Evolutionary conservation across 176 grass and related monocot species (phyloP).

Genomic region (Saccharum spontaneum): DNA sequence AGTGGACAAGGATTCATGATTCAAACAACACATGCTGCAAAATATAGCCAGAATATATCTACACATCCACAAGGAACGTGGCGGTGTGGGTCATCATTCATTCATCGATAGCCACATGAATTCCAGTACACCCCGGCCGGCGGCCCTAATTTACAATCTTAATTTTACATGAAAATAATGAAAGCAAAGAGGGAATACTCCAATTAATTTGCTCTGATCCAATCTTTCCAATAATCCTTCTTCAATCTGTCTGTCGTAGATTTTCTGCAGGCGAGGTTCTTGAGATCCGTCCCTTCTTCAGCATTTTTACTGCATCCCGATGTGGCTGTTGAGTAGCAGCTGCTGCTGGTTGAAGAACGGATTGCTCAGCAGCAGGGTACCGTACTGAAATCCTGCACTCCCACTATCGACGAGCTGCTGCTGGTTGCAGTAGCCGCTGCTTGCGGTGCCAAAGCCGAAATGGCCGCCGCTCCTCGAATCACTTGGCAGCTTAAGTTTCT

Average conservation of each 20-base stretch:
- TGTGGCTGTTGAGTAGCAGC: background rate
- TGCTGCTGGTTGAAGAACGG: conserved; percentile 18
- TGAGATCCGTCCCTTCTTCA: background rate
- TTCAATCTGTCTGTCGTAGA: background rate
- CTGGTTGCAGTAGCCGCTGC: conserved; percentile 18
- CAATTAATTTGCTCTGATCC: background rate
- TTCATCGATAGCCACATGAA: background rate
- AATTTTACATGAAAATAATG: background rate
- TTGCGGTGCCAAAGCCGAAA: background rate
- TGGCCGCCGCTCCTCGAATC: conserved; percentile 3
- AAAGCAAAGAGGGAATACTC: background rate
- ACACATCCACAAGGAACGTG: background rate
- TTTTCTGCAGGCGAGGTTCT: background rate
- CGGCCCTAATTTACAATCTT: conserved; percentile 2
- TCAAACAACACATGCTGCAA: background rate
- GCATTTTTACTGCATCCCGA: background rate
- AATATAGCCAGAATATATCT: background rate
- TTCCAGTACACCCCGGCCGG: background rate
- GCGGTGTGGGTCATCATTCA: background rate
- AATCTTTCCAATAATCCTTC: background rate
- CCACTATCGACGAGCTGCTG: background rate
- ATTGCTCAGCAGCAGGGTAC: conserved; percentile 22
- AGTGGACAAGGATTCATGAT: conserved; percentile 1
- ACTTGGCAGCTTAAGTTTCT: background rate
- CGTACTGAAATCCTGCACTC: background rate